Evolutionary conservation across 495 filamentous ascomycete species (phyloP).

Genomic region (Terfezia boudieri): DNA sequence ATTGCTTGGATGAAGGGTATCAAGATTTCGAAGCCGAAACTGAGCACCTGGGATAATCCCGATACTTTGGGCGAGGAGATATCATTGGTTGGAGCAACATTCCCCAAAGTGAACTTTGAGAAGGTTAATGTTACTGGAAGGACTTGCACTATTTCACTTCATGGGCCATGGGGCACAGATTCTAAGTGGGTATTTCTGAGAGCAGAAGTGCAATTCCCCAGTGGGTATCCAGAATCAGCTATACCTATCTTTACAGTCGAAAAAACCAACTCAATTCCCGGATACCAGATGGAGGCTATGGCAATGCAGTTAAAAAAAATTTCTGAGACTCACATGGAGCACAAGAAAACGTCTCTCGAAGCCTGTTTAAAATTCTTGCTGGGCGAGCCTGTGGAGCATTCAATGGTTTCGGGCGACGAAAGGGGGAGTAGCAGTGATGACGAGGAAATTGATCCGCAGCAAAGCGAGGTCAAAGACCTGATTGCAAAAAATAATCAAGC

Average conservation of each 20-base stretch:
- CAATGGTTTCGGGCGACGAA: slow-evolving; percentile 32
- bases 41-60: slow-evolving; percentile 40
- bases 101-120: slow-evolving; percentile 68
- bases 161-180: slow-evolving; percentile 69
- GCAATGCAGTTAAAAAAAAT: slow-evolving; percentile 47
- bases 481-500: slow-evolving; percentile 45
- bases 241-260: slow-evolving; percentile 48
- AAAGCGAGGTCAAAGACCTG: slow-evolving; percentile 21
- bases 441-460: slow-evolving; percentile 30
- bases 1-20: slow-evolving; percentile 91
- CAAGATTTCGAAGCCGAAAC: slow-evolving; percentile 35
- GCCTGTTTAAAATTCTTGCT: slow-evolving; percentile 62
- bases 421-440: slow-evolving; percentile 64
- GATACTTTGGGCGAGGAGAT: slow-evolving; percentile 78
- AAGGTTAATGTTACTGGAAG: slow-evolving; percentile 61
- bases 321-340: slow-evolving; percentile 39
- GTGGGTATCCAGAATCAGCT: slow-evolving; percentile 46
- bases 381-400: slow-evolving; percentile 36
- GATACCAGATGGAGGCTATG: slow-evolving; percentile 40
- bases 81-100: slow-evolving; percentile 55
- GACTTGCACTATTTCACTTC: slow-evolving; percentile 49
- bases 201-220: slow-evolving; percentile 56
- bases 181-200: slow-evolving; percentile 51
- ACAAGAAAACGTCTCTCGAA: slow-evolving; percentile 58
- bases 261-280: slow-evolving; percentile 54